Conservation (phyloP, 768 basidiomycete species). For the Amanita rubescens region DNA sequence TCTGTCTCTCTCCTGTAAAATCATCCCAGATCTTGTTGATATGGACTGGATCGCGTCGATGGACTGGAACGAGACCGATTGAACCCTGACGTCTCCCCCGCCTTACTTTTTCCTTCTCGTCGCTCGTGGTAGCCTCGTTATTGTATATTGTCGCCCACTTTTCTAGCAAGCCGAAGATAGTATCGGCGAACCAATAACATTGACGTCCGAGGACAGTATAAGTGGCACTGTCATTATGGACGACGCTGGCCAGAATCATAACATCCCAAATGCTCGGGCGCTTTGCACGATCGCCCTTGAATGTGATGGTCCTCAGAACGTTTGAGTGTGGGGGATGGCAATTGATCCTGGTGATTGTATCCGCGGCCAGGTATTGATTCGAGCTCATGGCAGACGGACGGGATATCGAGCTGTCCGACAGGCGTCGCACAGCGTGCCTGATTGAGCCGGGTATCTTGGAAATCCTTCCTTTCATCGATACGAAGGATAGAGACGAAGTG, state of each 20-base stretch:
- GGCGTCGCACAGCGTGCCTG: neutral
- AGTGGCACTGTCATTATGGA: neutral
- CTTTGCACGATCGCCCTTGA: neutral
- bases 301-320: neutral
- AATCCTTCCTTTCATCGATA: neutral
- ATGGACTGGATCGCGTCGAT: neutral
- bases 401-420: neutral
- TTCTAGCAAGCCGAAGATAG: neutral
- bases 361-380: neutral
- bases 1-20: neutral
- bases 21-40: neutral
- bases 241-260: neutral
- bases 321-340: neutral
- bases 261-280: slow-evolving; percentile 4
- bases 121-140: neutral
- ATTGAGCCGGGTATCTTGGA: neutral
- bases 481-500: neutral
- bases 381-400: neutral
- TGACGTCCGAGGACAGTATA: neutral
- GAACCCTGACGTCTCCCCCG: neutral
- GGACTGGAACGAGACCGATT: neutral
- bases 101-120: neutral
- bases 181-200: slow-evolving; percentile 4
- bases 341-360: neutral
- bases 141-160: neutral